Evolutionary conservation across 140 eudicot genomes (phyloP), one percentile per base, ranked within the genome.

Genomic region (Ambrosia hybrid): DNA sequence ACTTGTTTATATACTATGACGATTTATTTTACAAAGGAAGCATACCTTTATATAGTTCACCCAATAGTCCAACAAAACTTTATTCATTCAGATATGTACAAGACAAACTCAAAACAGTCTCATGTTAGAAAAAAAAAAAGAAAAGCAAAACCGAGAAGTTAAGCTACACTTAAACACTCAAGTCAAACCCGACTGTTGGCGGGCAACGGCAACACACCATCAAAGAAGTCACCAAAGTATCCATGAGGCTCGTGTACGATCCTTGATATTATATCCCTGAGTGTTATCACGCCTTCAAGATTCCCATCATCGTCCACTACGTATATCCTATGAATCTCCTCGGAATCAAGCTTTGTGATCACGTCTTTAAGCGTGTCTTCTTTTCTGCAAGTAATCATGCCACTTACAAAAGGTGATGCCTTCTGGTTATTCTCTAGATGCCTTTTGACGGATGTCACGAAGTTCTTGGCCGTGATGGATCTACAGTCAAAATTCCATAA

Each of bases 161-260:
- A 58, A 58, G 65, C 15, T 7, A 9, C 3, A 26, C 1, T 39
- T 0, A 49, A 14, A 11, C 14, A 64, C 64, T 63, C 12, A 55
- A 11, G 57, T 91, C 60, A 91, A 62, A 88, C 98, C 75, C 98
- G 89, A 79, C 92, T 89, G 75, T 78, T 85, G 7, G 90, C 84
- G 34, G 98, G 97, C 66, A 83, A 74, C 0, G 97, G 97, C 76
- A 88, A 46, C 57, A 87, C 86, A 3, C 98, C 96, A 73, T 92
- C 96, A 46, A 92, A 92, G 85, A 92, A 89, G 72, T 92, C 98
- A 1, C 98, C 98, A 77, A 92, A 89, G 77, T 92, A 92, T 11
- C 95, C 95, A 45, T 81, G 92, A 59, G 98, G 98, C 78, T 92
- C 98, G n/a, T 89, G 95, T 9, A 89, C 98, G 7, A 92, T 88